Evolutionary conservation across 192 early-diverging fungal genomes (phyloP).

Genomic region (Coemansia sp.): DNA sequence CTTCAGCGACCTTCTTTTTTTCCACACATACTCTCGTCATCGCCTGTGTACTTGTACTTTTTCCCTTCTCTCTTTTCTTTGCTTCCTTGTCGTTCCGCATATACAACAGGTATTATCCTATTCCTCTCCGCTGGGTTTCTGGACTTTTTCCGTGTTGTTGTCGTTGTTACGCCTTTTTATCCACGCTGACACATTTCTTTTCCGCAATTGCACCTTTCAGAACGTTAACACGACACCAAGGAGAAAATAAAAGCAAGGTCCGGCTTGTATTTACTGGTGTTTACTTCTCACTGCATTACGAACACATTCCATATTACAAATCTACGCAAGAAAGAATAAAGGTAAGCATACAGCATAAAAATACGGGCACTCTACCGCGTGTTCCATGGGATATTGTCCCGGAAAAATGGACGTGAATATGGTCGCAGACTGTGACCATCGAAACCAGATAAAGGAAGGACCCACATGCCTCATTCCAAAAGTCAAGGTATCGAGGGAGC

Average conservation of each 20-base stretch:
- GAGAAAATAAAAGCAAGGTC: background rate
- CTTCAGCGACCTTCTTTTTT: background rate
- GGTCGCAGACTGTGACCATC: too few relatives aligned
- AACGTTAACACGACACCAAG: background rate
- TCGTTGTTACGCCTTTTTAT: background rate
- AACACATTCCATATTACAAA: conserved; percentile 3
- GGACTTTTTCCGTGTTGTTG: background rate
- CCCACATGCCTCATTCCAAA: background rate
- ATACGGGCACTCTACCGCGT: conserved; percentile 4
- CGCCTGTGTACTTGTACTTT: conserved; percentile 5
- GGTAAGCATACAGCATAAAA: conserved; percentile 5
- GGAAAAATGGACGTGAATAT: background rate
- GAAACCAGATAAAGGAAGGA: background rate
- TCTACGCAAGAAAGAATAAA: background rate
- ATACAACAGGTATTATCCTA: background rate
- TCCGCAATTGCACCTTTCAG: background rate
- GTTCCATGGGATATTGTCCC: background rate
- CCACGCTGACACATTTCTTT: background rate
- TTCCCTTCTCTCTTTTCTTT: background rate
- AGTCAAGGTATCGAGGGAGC: background rate
- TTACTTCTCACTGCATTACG: background rate
- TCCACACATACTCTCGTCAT: conserved; percentile 1
- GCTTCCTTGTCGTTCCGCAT: background rate
- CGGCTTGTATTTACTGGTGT: background rate
- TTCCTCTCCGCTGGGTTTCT: background rate